Evolutionary conservation across 495 filamentous ascomycete genomes (phyloP).

Genomic region (Cercophora scortea): DNA sequence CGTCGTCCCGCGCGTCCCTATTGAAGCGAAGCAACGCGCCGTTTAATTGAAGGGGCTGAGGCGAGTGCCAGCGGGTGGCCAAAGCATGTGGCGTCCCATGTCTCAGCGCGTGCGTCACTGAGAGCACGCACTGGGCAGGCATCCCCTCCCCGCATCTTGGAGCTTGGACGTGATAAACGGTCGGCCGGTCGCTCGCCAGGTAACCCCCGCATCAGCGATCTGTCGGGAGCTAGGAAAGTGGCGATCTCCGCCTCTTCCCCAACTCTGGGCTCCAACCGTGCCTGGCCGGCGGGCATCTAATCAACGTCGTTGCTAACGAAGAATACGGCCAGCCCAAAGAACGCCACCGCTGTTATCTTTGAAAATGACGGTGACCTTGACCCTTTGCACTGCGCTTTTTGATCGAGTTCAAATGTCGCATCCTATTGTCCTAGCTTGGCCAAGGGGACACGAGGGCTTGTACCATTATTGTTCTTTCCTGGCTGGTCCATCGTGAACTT

Average conservation of each 20-base stretch:
- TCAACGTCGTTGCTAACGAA: no score
- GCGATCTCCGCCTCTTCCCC: slow-evolving; percentile 30
- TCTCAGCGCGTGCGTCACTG: background rate
- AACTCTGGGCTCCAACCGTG: background rate
- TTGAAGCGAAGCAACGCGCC: slow-evolving; percentile 5
- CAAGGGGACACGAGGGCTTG: background rate
- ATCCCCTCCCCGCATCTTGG: no score
- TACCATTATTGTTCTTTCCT: background rate
- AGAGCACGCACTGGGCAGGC: no score
- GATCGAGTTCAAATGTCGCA: background rate
- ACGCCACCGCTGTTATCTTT: background rate
- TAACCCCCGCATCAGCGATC: background rate
- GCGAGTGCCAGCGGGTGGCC: background rate
- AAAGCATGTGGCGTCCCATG: background rate
- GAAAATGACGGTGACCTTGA: background rate
- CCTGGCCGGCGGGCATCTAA: background rate
- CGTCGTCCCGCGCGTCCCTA: slow-evolving; percentile 16
- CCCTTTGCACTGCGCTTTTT: background rate
- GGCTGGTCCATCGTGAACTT: background rate
- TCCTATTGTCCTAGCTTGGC: background rate
- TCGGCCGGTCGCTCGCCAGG: background rate
- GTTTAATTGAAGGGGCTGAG: background rate
- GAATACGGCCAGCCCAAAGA: background rate
- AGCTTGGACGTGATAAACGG: no score
- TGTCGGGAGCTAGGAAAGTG: slow-evolving; percentile 20